Conservation (phyloP, 192 early-diverging fungal genomes). For the Backusella sp. region DNA sequence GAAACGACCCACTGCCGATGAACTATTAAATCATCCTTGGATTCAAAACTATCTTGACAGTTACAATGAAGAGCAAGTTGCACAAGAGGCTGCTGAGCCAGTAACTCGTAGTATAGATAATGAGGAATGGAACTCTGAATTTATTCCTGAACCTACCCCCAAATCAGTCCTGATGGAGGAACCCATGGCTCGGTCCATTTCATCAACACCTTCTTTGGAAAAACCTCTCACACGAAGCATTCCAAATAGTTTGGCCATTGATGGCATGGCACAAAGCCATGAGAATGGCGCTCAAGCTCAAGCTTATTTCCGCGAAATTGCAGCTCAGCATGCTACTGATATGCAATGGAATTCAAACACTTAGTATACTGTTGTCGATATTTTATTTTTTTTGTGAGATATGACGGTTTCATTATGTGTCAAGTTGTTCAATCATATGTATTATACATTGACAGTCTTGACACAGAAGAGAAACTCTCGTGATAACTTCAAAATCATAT, state of each 20-base stretch:
- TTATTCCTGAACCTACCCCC: not conserved
- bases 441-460: not conserved
- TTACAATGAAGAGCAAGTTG: not conserved
- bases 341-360: constrained; percentile 5
- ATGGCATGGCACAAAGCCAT: constrained; percentile 15
- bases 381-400: not conserved
- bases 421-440: not conserved
- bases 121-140: not conserved
- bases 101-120: not conserved
- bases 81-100: not conserved
- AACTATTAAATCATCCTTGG: constrained; percentile 77
- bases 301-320: constrained; percentile 20
- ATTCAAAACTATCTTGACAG: constrained; percentile 43
- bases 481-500: not conserved
- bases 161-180: not conserved
- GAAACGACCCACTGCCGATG: constrained; percentile 70
- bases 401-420: not conserved
- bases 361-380: not conserved
- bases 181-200: not conserved
- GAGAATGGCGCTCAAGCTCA: constrained; percentile 23
- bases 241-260: constrained; percentile 20
- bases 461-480: not conserved
- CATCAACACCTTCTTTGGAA: constrained; percentile 2
- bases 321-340: constrained; percentile 15
- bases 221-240: constrained; percentile 17